Conservation (phyloP, 345 rosid genomes). For the Eutrema heterophyllum region DNA sequence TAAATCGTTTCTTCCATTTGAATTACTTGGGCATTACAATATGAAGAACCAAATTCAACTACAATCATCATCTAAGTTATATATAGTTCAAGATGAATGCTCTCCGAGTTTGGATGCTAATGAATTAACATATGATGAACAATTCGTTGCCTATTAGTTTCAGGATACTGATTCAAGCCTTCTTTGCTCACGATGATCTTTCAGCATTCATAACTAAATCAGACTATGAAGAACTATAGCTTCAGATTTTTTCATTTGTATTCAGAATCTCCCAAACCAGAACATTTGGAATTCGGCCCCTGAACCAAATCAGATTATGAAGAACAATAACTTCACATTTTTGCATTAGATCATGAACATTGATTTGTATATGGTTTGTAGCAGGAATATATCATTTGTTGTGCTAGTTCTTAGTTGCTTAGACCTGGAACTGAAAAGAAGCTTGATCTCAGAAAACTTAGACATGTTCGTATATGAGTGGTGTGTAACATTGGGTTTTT, state of each 20-base stretch:
- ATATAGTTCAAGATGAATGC: background rate
- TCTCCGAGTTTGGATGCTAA: background rate
- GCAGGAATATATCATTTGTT: background rate
- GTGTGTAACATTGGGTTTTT: background rate
- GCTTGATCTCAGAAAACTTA: background rate
- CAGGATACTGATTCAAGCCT: background rate
- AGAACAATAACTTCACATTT: background rate
- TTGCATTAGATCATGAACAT: background rate
- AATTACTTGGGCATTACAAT: background rate
- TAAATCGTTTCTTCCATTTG: background rate
- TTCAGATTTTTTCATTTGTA: background rate
- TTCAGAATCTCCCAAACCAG: background rate
- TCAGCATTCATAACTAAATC: background rate
- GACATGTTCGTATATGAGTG: background rate
- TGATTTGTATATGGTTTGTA: background rate
- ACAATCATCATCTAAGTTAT: background rate
- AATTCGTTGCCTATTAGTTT: background rate
- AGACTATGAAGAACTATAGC: background rate
- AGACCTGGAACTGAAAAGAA: background rate
- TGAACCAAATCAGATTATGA: background rate
- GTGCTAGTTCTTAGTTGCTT: background rate
- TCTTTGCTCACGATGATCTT: background rate
- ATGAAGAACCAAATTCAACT: background rate
- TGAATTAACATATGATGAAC: background rate
- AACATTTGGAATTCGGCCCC: background rate